Percentiles rank a stretch among this genome's conserved stretches.
These are phyloP conservation scores for Loxodes magnus DNA, from an alignment of 73 alveolate genomes.

Conservation along the genomic window DNA sequence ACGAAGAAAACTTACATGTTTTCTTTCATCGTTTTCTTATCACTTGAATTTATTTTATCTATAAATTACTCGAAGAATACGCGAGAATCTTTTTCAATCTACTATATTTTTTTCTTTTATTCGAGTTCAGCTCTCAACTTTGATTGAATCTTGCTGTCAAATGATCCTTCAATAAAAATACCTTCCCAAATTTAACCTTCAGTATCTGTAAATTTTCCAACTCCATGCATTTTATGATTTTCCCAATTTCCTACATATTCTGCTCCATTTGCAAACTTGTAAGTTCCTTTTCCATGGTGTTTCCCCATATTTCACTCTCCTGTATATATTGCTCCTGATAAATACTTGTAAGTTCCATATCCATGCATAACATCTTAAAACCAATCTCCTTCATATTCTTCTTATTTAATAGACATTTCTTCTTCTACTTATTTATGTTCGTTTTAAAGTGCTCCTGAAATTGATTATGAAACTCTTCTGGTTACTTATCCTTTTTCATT, in stretches of 20 bases:
- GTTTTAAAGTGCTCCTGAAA: constrained; percentile 12
- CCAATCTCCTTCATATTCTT: constrained; percentile 89
- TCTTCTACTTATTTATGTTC: constrained; percentile 22
- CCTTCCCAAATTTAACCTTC: constrained; percentile 86
- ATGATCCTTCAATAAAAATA: constrained; percentile 68
- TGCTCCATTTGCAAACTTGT: constrained; percentile 74
- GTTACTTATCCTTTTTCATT: constrained; percentile 1
- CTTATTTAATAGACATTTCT: constrained; percentile 26
- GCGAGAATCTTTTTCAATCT: constrained; percentile 38
- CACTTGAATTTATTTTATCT: constrained; percentile 61
- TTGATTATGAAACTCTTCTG: constrained; percentile 2
- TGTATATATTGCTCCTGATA: constrained; percentile 76
- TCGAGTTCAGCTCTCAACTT: constrained; percentile 65
- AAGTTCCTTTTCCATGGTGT: constrained; percentile 75
- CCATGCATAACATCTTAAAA: constrained; percentile 84
- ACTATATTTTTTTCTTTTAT: constrained; percentile 47
- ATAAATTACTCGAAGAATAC: constrained; percentile 42
- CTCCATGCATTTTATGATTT: constrained; percentile 78
- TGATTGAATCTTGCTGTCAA: constrained; percentile 70
- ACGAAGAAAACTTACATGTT: constrained; percentile 66
- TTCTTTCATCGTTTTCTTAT: constrained; percentile 82
- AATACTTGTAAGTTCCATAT: constrained; percentile 62
- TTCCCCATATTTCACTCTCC: constrained; percentile 75
- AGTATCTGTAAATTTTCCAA: constrained; percentile 68
- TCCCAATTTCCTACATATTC: constrained; percentile 86